Evolutionary conservation across 768 basidiomycete species (phyloP).

Genomic region (Clathrus columnatus): DNA sequence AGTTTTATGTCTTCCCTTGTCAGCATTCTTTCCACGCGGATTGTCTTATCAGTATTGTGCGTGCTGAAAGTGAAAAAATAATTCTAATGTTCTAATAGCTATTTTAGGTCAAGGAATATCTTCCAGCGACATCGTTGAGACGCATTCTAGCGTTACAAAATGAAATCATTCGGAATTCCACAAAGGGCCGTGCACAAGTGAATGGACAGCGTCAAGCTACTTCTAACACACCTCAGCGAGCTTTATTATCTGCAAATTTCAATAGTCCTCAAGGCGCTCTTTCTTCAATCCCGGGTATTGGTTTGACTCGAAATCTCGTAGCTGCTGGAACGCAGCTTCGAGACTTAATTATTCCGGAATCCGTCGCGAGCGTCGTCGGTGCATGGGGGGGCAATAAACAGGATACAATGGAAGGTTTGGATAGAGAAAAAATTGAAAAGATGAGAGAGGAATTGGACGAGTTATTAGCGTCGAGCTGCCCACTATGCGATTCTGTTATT

Average conservation of each 20-base stretch:
- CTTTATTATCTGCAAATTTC: constrained; percentile 71
- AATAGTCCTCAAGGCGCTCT: constrained; percentile 46
- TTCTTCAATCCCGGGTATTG: constrained; percentile 29
- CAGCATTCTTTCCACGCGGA: constrained; percentile 97
- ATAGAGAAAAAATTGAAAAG: constrained; percentile 55
- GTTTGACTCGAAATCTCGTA: constrained; percentile 70
- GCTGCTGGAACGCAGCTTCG: constrained; percentile 84
- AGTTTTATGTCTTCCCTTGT: constrained; percentile 98
- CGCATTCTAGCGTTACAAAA: constrained; percentile 81
- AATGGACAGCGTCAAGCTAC: constrained; percentile 20
- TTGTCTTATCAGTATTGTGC: constrained; percentile 87
- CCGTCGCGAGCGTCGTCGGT: constrained; percentile 70
- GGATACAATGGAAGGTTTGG: constrained; percentile 32
- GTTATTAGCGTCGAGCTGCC: constrained; percentile 80
- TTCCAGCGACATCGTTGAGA: constrained; percentile 73
- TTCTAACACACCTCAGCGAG: constrained; percentile 39
- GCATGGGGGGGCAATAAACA: constrained; percentile 16
- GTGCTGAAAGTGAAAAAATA: constrained; percentile 21
- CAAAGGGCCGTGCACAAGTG: constrained; percentile 23
- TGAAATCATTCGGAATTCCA: constrained; percentile 59
- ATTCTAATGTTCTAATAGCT: too few relatives aligned
- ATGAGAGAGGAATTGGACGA: constrained; percentile 82
- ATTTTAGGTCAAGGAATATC: constrained; percentile 85
- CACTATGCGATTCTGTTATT: constrained; percentile 86
- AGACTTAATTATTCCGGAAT: constrained; percentile 91